A percentile compares a stretch with the other conserved stretches of the same genome.
These are phyloP conservation scores for Diaporthe australafricana DNA, from an alignment of 2,329 filamentous ascomycete species.

Conservation along the genomic window DNA sequence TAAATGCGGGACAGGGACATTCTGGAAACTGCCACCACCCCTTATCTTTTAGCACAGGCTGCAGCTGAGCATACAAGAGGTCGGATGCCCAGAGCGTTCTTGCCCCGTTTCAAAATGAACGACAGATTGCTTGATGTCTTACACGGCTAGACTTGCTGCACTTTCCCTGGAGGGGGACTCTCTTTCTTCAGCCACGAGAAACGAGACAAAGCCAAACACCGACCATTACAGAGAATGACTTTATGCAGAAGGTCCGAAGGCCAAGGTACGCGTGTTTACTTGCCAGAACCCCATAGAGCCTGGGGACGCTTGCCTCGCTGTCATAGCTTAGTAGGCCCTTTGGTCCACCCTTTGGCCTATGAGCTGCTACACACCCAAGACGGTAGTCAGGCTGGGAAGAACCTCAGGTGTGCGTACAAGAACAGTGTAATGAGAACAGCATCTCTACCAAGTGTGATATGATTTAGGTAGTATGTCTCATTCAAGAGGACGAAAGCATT, in stretches of 20 bases:
- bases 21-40: conserved; percentile 30
- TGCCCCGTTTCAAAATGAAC: background rate
- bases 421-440: background rate
- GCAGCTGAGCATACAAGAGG: background rate
- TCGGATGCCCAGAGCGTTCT: background rate
- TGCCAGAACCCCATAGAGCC: background rate
- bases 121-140: background rate
- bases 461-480: background rate
- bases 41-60: background rate
- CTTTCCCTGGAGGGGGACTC: conserved; percentile 8
- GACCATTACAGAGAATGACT: background rate
- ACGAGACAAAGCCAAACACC: background rate
- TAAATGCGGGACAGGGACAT: background rate
- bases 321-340: background rate
- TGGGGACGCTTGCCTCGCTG: background rate
- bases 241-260: background rate
- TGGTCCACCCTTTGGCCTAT: too few relatives aligned
- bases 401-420: background rate
- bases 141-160: background rate
- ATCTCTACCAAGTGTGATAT: too few relatives aligned
- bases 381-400: background rate
- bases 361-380: background rate
- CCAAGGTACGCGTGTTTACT: background rate
- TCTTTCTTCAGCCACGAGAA: background rate
- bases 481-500: background rate